Evolutionary conservation across 345 rosid genomes (phyloP).

Genomic region (Rubroshorea leprosula): DNA sequence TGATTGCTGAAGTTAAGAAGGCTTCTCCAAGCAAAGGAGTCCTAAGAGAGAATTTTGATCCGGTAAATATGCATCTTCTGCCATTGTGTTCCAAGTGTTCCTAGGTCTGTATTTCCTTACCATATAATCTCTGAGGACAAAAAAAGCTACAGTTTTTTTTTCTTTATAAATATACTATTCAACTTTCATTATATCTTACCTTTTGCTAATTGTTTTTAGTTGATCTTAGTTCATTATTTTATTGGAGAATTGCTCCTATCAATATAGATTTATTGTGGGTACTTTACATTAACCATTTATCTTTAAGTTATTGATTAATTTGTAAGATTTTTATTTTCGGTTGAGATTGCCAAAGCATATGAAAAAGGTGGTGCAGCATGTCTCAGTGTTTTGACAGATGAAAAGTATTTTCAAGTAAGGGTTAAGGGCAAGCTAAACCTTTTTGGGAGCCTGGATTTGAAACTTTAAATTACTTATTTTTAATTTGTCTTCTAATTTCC

Average conservation of each 20-base stretch:
- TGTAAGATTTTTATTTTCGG: slow-evolving; percentile 35
- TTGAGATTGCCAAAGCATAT: slow-evolving; percentile 74
- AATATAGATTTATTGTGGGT: too few relatives aligned
- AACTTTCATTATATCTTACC: neutral
- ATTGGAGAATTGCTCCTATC: too few relatives aligned
- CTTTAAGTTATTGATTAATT: slow-evolving; percentile 3
- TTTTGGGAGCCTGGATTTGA: slow-evolving; percentile 8
- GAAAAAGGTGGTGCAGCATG: slow-evolving; percentile 97
- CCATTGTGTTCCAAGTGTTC: neutral
- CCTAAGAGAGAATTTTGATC: slow-evolving; percentile 82
- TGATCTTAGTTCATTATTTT: too few relatives aligned
- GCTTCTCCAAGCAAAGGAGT: slow-evolving; percentile 96
- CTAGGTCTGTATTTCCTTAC: neutral
- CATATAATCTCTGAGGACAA: neutral
- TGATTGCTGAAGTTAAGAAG: slow-evolving; percentile 97
- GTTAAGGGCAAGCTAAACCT: slow-evolving; percentile 3
- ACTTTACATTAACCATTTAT: too few relatives aligned
- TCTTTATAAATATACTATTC: neutral
- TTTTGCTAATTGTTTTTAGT: neutral
- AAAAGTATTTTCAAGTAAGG: slow-evolving; percentile 74
- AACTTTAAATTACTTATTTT: neutral
- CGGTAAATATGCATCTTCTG: slow-evolving; percentile 36
- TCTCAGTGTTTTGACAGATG: slow-evolving; percentile 87
- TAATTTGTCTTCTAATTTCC: slow-evolving; percentile 6
- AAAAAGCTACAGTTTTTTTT: neutral